Percentiles rank a stretch among this genome's conserved stretches.
Conservation (phyloP, 2,329 filamentous ascomycete genomes). For the Arthrobotrys conoides region DNA sequence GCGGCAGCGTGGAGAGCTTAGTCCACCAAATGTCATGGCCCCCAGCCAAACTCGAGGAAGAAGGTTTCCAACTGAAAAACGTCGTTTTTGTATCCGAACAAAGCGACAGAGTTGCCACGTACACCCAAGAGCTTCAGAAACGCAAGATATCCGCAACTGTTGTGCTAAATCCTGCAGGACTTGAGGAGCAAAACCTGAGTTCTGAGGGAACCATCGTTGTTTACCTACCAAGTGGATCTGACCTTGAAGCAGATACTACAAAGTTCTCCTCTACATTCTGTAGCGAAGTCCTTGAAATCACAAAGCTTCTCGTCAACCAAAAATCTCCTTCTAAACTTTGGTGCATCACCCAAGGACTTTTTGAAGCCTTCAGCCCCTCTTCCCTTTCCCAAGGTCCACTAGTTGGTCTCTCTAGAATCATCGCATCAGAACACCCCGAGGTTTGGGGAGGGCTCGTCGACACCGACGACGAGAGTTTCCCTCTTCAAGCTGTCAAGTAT, state of each 20-base stretch:
- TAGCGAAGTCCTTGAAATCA: constrained; percentile 62
- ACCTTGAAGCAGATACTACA: constrained; percentile 13
- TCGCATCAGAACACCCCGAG: constrained; percentile 67
- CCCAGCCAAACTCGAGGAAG: constrained; percentile 65
- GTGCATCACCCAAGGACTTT: constrained; percentile 64
- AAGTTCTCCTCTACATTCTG: constrained; percentile 51
- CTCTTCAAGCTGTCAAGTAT: constrained; percentile 67
- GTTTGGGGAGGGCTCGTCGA: constrained; percentile 67
- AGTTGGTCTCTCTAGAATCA: constrained; percentile 67
- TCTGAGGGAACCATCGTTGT: constrained; percentile 27
- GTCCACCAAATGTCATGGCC: constrained; percentile 67
- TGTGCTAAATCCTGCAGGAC: constrained; percentile 59
- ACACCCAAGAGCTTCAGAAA: constrained; percentile 61
- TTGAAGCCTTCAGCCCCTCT: constrained; percentile 64
- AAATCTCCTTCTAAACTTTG: constrained; percentile 63
- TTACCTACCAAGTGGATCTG: constrained; percentile 31
- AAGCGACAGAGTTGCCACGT: constrained; percentile 59
- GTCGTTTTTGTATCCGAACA: constrained; percentile 64
- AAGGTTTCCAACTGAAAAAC: constrained; percentile 64
- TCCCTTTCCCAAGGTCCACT: constrained; percentile 66
- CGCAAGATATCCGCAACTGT: constrained; percentile 43
- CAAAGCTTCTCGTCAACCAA: constrained; percentile 61
- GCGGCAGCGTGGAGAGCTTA: constrained; percentile 65
- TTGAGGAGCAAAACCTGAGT: constrained; percentile 37
- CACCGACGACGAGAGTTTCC: constrained; percentile 65